Conservation (phyloP, 768 basidiomycete genomes). For the Mycena rebaudengoi region DNA sequence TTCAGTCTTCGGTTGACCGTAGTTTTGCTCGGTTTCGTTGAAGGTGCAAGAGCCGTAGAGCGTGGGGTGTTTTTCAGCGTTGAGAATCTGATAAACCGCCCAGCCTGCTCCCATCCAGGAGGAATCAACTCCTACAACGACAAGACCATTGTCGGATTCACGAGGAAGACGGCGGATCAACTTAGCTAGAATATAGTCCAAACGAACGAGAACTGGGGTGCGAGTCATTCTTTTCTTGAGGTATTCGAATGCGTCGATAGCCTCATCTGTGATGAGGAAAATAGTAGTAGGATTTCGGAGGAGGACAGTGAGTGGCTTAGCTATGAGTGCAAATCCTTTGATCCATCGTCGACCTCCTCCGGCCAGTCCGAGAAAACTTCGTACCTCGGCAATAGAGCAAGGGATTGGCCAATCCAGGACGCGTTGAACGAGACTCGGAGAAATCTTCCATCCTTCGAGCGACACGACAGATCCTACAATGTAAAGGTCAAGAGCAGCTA, state of each 20-base stretch:
- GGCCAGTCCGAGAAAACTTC: conserved; percentile 33
- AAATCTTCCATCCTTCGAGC: no score
- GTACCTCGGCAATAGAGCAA: conserved; percentile 21
- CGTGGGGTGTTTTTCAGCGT: conserved; percentile 31
- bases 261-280: conserved; percentile 36
- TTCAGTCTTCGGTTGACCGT: conserved; percentile 47
- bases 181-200: conserved; percentile 38
- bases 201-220: conserved; percentile 40
- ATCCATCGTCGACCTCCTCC: conserved; percentile 37
- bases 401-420: no score
- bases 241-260: conserved; percentile 31
- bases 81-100: conserved; percentile 40
- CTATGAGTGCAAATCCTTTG: conserved; percentile 28
- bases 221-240: no score
- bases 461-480: conserved; percentile 41
- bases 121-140: conserved; percentile 44
- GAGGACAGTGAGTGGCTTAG: conserved; percentile 33
- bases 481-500: conserved; percentile 24
- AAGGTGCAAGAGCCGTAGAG: conserved; percentile 43
- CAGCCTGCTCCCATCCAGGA: conserved; percentile 42
- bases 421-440: no score
- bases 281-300: background rate
- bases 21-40: no score
- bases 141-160: conserved; percentile 1
- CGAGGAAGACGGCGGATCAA: background rate